phyloP scores from a whole-genome alignment of 2,329 filamentous ascomycete species.

The Capronia coronata region DNA sequence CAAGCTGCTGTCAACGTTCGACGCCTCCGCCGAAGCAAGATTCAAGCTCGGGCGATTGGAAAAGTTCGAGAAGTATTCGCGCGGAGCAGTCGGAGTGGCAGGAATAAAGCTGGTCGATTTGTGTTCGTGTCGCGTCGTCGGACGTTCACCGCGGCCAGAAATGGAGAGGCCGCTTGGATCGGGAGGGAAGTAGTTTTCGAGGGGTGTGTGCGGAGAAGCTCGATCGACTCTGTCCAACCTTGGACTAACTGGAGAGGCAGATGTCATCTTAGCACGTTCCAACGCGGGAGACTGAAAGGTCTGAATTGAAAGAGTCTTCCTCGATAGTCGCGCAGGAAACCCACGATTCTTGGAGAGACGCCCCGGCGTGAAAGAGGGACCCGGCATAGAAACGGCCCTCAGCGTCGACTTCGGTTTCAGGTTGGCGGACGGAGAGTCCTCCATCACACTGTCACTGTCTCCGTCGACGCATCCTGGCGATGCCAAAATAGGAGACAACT shows the following conservation, averaged over 20 bases:
- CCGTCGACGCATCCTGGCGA: conserved; percentile 29
- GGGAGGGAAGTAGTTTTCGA: conserved; percentile 64
- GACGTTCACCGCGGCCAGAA: conserved; percentile 53
- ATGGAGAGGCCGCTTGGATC: conserved; percentile 81
- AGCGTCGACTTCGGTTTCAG: conserved; percentile 33
- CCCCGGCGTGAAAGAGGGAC: conserved; percentile 34
- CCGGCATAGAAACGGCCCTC: conserved; percentile 31
- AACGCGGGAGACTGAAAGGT: conserved; percentile 33
- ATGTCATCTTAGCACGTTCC: conserved; percentile 49
- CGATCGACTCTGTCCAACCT: conserved; percentile 50
- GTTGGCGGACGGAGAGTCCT: conserved; percentile 32
- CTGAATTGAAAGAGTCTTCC: conserved; percentile 32
- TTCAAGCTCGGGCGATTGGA: conserved; percentile 59
- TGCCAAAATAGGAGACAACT: conserved; percentile 33
- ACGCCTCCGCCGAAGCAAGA: conserved; percentile 62
- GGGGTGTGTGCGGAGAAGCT: conserved; percentile 68
- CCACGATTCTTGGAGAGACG: conserved; percentile 37
- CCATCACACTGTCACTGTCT: conserved; percentile 33
- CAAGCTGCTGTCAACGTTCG: conserved; percentile 68
- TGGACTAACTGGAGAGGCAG: conserved; percentile 55
- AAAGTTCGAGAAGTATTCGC: conserved; percentile 52
- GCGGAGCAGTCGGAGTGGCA: conserved; percentile 71
- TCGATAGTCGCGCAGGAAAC: conserved; percentile 39
- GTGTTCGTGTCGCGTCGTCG: conserved; percentile 35
- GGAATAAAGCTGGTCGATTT: conserved; percentile 53